Base-by-base conservation (phyloP, 495 filamentous ascomycete genomes). In the Aspergillus campestris region DNA sequence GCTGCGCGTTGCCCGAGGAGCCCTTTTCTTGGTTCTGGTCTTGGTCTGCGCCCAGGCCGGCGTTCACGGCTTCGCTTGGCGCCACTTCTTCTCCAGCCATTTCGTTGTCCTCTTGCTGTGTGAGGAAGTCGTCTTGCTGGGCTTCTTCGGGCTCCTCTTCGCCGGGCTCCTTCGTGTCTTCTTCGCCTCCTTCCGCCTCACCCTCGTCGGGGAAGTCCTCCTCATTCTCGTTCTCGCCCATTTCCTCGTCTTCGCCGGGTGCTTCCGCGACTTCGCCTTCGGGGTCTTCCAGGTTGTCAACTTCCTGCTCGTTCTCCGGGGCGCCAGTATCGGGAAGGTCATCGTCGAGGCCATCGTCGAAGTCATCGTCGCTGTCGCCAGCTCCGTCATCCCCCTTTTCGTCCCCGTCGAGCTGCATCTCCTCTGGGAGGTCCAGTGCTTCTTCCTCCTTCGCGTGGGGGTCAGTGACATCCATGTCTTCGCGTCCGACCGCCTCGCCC, bases 381-480 rank as follows among this genome's bases (percentile, higher is more conserved):
- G 75, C 78, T 31, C 77, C 78, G 34, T 81, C 81, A 27, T 72
- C 64, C 38, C 80, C 80, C 40, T 77, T 74, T 37, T 84, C 78
- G 42, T 81, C 70, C 24, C 73, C 78, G 57, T 85, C 83, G 30
- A 87, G 67, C 34, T 83, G 70, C 69, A 87, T 79, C 50, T 86
- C 81, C 15, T 88, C 81, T 5, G 80, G 81, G 31, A 84, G 66
- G 27, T 85, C 81, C 10, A 85, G 66, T 0, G 71, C 71, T 30
- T 82, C 70, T 40, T 83, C 76, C 50, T 95, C 86, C 48, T 90
- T 81, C 3, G 82, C 73, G 60, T 91, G 81, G 15, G 78, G 72
- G 57, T 88, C 85, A 15, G 78, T 75, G 34, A 78, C 75, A 57
- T 83, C 79, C 45, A 75, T 75, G 15, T 80, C 72, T 35, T 82